Percentiles rank a stretch among this genome's conserved stretches.
These are phyloP conservation scores for Phyllosticta capitalensis DNA, from an alignment of 2,329 filamentous ascomycete genomes.

Conservation along the genomic window DNA sequence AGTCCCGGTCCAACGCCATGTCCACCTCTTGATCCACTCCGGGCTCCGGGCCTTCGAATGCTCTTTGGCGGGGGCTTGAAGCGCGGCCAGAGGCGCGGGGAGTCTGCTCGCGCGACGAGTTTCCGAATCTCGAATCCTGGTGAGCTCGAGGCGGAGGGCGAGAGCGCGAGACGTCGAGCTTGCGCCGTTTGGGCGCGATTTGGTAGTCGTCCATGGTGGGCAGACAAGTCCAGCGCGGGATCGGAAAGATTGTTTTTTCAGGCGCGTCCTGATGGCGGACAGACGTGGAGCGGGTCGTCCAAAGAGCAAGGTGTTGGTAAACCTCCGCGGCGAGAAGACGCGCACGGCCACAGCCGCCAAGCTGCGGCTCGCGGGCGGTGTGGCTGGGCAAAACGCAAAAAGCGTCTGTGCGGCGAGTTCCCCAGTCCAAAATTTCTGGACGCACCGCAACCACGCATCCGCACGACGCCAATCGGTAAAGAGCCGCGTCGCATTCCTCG, in stretches of 20 bases:
- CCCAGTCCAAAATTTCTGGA: neutral
- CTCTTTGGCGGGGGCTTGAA: constrained; percentile 40
- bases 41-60: constrained; percentile 55
- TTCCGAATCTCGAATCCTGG: constrained; percentile 15
- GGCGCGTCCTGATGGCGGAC: neutral
- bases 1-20: constrained; percentile 74
- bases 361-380: neutral
- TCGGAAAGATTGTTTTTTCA: neutral
- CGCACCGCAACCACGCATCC: neutral
- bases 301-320: neutral
- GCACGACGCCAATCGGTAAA: neutral
- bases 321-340: neutral
- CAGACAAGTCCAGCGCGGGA: neutral
- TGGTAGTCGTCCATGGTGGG: constrained; percentile 36
- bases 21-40: constrained; percentile 58
- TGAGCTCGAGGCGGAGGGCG: constrained; percentile 29
- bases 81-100: constrained; percentile 22
- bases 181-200: constrained; percentile 50
- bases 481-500: neutral
- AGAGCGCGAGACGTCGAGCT: constrained; percentile 55
- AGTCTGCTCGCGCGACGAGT: constrained; percentile 27
- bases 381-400: neutral
- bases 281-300: too few species aligned
- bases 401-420: neutral
- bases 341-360: neutral